Evolutionary conservation across 2,329 filamentous ascomycete genomes (phyloP).

Genomic region (Blastomyces emzantsi): DNA sequence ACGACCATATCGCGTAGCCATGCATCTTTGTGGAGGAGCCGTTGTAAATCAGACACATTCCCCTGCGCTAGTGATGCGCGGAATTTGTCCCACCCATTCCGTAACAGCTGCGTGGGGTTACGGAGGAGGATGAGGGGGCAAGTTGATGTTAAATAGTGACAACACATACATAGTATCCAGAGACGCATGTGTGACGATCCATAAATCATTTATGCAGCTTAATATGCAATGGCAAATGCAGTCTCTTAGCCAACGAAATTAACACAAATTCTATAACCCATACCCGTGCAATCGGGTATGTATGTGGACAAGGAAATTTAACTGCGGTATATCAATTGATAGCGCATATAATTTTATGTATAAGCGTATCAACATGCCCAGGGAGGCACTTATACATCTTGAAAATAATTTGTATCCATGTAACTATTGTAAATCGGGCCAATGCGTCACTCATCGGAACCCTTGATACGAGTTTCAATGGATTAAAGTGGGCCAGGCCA

Average conservation of each 20-base stretch:
- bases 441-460: no score
- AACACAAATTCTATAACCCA: no score
- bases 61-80: conserved; percentile 11
- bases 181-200: neutral
- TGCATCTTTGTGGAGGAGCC: conserved; percentile 31
- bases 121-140: neutral
- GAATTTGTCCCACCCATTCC: conserved; percentile 7
- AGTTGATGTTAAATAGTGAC: no score
- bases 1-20: conserved; percentile 37
- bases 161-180: neutral
- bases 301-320: no score
- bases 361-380: no score
- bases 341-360: no score
- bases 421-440: no score
- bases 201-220: neutral
- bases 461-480: no score
- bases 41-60: conserved; percentile 9
- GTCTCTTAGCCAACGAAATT: neutral
- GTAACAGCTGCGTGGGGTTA: neutral
- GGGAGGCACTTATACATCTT: no score
- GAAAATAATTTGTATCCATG: no score
- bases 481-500: neutral
- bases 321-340: no score
- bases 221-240: neutral
- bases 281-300: no score